Conservation (phyloP, 73 alveolate genomes). For the Tetrahymena malaccensis region DNA sequence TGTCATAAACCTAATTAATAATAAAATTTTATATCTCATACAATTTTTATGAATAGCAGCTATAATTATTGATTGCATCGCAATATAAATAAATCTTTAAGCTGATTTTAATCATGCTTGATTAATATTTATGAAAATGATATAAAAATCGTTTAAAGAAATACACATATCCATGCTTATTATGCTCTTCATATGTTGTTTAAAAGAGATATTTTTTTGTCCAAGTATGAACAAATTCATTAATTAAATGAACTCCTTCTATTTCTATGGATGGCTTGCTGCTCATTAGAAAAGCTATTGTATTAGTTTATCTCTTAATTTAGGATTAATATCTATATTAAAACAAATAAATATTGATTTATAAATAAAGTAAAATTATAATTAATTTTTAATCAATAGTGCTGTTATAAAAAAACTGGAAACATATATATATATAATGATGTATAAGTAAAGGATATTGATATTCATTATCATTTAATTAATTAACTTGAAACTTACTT, state of each 20-base stretch:
- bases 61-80: too few species aligned
- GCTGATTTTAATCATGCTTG: background rate
- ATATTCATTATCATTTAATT: background rate
- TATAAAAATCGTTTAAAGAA: background rate
- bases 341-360: background rate
- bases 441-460: background rate
- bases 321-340: background rate
- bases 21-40: background rate
- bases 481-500: background rate
- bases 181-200: slow-evolving; percentile 18
- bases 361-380: background rate
- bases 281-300: background rate
- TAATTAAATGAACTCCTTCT: slow-evolving; percentile 18
- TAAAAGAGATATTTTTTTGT: slow-evolving; percentile 25
- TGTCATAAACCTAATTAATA: slow-evolving; percentile 20
- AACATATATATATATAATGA: background rate
- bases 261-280: background rate
- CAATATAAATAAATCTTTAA: too few species aligned
- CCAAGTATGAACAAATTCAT: slow-evolving; percentile 21
- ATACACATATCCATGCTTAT: slow-evolving; percentile 11
- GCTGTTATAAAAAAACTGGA: background rate
- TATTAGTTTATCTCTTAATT: background rate
- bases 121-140: background rate
- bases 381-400: background rate
- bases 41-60: background rate